Evolutionary conservation across 345 rosid genomes (phyloP), one percentile per base, ranked within the genome.

Genomic region (Brassica cretica): DNA sequence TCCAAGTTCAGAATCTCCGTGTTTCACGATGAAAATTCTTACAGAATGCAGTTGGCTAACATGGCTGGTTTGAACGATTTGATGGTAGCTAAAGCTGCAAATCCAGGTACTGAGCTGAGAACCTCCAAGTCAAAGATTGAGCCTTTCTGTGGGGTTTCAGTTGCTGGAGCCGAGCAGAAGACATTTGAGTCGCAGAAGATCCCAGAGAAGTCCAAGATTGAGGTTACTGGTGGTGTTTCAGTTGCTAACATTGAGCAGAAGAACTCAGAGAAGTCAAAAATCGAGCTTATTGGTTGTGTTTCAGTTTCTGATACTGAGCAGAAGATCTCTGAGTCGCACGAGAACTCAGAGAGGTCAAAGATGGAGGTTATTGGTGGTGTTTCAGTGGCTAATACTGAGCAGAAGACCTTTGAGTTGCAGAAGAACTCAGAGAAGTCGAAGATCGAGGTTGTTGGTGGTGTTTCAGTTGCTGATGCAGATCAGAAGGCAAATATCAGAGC

Each of bases 1-100:
- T 87, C 95, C 75, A 89, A 80, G 82, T 91, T 89, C 77, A 88
- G 98, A 85, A 91, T 87, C 68, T 90, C 89, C 0, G 75, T 68
- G 60, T 89, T 79, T 82, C 93, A 81, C 61, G 97, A 92, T 51
- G 91, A 88, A 78, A 84, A 81, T 62, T 81, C 86, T 70, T 81
- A 85, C 67, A 93, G 88, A 82, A 83, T 55, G 84, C 80, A 84
- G 82, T 88, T 84, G 84, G 86, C 81, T 86, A 88, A 73, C 76
- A 60, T 78, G 78, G 84, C 83, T 74, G 85, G 75, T 62, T 80
- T 71, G 74, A 84, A 84, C 75, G 88, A 88, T 41, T 25, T 55
- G 75, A 73, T 68, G 66, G 49, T 37, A n/a, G 67, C 71, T 67
- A 78, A 49, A 32, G 37, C 33, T 35, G 30, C 66, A 16, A 56